Conservation (phyloP, 2,329 filamentous ascomycete genomes). For the Nemania sp. region DNA sequence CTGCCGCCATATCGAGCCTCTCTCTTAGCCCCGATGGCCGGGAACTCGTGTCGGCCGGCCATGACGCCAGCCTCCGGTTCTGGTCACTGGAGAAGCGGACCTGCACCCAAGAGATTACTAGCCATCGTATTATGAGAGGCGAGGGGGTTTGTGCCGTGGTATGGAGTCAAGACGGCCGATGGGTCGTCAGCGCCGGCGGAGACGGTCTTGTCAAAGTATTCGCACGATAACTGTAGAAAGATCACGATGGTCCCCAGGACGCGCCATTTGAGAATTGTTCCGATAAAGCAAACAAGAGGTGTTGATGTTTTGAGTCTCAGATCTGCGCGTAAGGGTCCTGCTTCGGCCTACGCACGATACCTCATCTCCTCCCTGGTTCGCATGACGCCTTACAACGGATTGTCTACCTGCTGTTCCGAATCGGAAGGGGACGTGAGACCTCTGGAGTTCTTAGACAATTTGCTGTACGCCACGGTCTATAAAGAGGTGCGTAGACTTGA, state of each 20-base stretch:
- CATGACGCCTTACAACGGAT: background rate
- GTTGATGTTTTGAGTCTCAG: background rate
- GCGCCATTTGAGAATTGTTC: background rate
- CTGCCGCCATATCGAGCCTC: conserved; percentile 87
- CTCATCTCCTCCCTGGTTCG: no score
- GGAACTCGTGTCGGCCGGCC: conserved; percentile 93
- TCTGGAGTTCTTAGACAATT: no score
- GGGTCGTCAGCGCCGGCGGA: conserved; percentile 92
- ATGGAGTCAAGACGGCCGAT: conserved; percentile 93
- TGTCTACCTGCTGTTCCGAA: no score
- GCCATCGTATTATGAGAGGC: conserved; percentile 90
- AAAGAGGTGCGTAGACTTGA: no score
- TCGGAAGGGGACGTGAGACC: no score
- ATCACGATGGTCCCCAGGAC: background rate
- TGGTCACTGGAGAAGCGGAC: conserved; percentile 96
- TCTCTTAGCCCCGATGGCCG: conserved; percentile 91
- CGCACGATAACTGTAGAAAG: conserved; percentile 50
- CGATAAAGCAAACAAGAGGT: background rate
- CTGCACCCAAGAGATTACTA: conserved; percentile 94
- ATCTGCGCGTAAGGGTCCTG: no score
- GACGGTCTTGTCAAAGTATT: conserved; percentile 97
- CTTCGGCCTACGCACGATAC: no score
- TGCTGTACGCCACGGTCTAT: no score
- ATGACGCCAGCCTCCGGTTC: conserved; percentile 93
- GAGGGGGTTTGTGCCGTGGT: conserved; percentile 94